Evolutionary conservation across 371 early-diverging fungal genomes (phyloP).

Genomic region (Cokeromyces recurvatus): DNA sequence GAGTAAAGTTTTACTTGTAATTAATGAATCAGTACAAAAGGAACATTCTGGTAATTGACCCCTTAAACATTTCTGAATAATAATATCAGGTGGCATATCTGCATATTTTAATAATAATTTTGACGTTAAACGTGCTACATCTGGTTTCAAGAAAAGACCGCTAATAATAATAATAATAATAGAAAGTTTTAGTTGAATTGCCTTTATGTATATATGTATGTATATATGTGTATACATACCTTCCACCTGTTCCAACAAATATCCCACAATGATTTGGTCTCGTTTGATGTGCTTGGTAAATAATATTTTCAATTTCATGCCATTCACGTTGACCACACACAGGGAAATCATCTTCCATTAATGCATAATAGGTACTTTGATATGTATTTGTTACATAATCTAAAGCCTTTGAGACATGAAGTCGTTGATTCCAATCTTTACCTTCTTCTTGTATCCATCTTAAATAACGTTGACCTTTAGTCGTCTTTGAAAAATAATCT

Average conservation of each 20-base stretch:
- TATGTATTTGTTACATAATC: conserved; percentile 29
- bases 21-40: conserved; percentile 30
- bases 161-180: conserved; percentile 10
- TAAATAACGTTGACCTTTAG: conserved; percentile 50
- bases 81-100: conserved; percentile 50
- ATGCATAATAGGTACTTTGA: conserved; percentile 41
- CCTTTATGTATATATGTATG: too few species aligned
- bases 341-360: conserved; percentile 63
- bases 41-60: conserved; percentile 47
- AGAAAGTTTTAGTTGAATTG: neutral
- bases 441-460: conserved; percentile 52
- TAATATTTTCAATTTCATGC: conserved; percentile 49
- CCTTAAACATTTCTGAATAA: conserved; percentile 52
- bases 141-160: conserved; percentile 49
- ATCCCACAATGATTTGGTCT: conserved; percentile 54
- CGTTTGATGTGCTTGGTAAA: conserved; percentile 42
- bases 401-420: conserved; percentile 55
- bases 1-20: conserved; percentile 49
- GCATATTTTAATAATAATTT: conserved; percentile 35
- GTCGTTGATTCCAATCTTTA: conserved; percentile 44
- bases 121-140: conserved; percentile 36
- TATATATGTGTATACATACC: too few species aligned
- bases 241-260: conserved; percentile 63
- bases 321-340: conserved; percentile 50
- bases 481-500: conserved; percentile 29